Evolutionary conservation across 225 moss, liverwort and hornwort species (phyloP).

Genomic region (Bryum argenteum): DNA sequence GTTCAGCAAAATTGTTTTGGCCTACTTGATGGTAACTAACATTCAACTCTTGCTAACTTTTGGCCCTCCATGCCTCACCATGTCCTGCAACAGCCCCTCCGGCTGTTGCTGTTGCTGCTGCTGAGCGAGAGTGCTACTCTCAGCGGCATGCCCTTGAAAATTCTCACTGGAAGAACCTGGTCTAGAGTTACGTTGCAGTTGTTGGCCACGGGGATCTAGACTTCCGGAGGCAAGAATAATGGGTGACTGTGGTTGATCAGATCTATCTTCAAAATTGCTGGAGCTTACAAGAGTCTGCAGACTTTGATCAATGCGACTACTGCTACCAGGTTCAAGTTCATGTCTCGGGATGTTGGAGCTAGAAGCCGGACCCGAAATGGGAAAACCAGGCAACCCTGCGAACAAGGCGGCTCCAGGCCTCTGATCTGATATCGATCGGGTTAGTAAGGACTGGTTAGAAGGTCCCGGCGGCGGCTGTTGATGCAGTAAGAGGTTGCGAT

Average conservation of each 20-base stretch:
- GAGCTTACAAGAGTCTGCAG: constrained; percentile 46
- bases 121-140: constrained; percentile 28
- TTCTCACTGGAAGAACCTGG: constrained; percentile 33
- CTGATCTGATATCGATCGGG: constrained; percentile 25
- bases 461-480: constrained; percentile 9
- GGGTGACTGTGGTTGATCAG: constrained; percentile 19
- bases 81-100: constrained; percentile 63
- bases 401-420: constrained; percentile 17
- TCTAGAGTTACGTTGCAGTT: constrained; percentile 11
- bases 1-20: constrained; percentile 47
- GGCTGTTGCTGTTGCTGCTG: constrained; percentile 18
- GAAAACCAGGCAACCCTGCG: constrained; percentile 27
- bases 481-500: constrained; percentile 6
- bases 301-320: constrained; percentile 43
- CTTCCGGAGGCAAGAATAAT: constrained; percentile 30
- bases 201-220: constrained; percentile 24
- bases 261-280: constrained; percentile 39
- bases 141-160: constrained; percentile 35
- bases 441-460: neutral
- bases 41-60: constrained; percentile 48
- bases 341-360: constrained; percentile 29
- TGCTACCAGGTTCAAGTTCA: constrained; percentile 18
- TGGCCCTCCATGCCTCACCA: constrained; percentile 46
- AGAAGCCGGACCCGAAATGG: constrained; percentile 23
- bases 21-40: constrained; percentile 7